These are phyloP conservation scores for Lignosus rhinocerotis DNA, from an alignment of 1,284 basidiomycete species.

Conservation along the genomic window DNA sequence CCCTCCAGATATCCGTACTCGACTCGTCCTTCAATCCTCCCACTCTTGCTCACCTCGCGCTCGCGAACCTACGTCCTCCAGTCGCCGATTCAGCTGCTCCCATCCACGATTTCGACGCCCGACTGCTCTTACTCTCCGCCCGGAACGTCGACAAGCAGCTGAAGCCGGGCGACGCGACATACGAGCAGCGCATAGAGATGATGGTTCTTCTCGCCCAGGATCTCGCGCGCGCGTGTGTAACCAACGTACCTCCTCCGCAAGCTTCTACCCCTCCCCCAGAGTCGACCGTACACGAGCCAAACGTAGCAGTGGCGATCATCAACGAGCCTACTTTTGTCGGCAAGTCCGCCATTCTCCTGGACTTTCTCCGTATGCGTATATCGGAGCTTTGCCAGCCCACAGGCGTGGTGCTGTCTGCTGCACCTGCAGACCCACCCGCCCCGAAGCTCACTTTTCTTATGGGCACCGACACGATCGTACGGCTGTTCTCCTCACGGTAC, in stretches of 20 bases:
- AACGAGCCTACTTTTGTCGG: slow-evolving; percentile 88
- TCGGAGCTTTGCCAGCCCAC: not conserved
- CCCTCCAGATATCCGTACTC: slow-evolving; percentile 63
- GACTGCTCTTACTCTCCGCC: slow-evolving; percentile 82
- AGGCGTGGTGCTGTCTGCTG: not conserved
- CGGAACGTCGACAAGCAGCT: slow-evolving; percentile 88
- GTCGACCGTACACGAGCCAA: slow-evolving; percentile 29
- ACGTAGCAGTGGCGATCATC: slow-evolving; percentile 81
- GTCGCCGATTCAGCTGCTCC: not conserved
- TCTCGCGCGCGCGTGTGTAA: slow-evolving; percentile 30
- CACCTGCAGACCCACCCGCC: not conserved
- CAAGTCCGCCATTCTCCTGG: slow-evolving; percentile 70
- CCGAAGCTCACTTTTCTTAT: slow-evolving; percentile 37
- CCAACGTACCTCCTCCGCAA: not conserved
- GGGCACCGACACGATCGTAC: slow-evolving; percentile 87
- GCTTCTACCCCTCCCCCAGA: not conserved
- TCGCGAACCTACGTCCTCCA: slow-evolving; percentile 52
- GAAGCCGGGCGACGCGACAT: slow-evolving; percentile 72
- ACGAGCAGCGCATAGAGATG: slow-evolving; percentile 80
- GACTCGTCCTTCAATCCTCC: slow-evolving; percentile 97
- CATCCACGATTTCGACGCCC: slow-evolving; percentile 62
- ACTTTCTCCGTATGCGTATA: slow-evolving; percentile 45
- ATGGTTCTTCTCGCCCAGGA: slow-evolving; percentile 68
- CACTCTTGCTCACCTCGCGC: slow-evolving; percentile 81
- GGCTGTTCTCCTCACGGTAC: slow-evolving; percentile 82